A percentile compares a stretch with the other conserved stretches of the same genome.
Evolutionary conservation across 441 rosid genomes (phyloP).

Genomic region (Adansonia rubrostipa): DNA sequence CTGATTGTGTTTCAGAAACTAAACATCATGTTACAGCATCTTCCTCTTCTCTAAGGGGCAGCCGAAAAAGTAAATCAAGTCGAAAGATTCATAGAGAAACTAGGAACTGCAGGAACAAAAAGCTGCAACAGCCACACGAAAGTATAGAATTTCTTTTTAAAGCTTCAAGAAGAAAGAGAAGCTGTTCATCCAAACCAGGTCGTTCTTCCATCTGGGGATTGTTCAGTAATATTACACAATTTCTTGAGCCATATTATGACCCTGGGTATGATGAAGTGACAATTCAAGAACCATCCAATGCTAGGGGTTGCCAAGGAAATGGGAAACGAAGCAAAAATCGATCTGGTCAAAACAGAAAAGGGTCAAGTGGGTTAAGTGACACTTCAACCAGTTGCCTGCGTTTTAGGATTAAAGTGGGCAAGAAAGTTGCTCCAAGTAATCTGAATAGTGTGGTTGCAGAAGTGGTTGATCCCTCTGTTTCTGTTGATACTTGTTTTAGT

Average conservation of each 20-base stretch:
- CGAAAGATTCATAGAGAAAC: slow-evolving; percentile 48
- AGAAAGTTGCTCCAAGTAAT: slow-evolving; percentile 49
- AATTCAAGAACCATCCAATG: slow-evolving; percentile 44
- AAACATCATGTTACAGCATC: slow-evolving; percentile 37
- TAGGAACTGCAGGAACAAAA: slow-evolving; percentile 47
- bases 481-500: slow-evolving; percentile 38
- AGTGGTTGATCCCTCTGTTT: slow-evolving; percentile 43
- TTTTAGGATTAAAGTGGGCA: slow-evolving; percentile 82
- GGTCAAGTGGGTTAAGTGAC: slow-evolving; percentile 42
- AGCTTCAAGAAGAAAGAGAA: slow-evolving; percentile 70
- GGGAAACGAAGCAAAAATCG: slow-evolving; percentile 41
- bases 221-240: slow-evolving; percentile 51
- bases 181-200: slow-evolving; percentile 59
- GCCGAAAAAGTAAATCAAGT: slow-evolving; percentile 47
- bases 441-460: slow-evolving; percentile 44
- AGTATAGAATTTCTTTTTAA: slow-evolving; percentile 44
- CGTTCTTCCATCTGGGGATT: slow-evolving; percentile 79
- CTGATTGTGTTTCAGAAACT: slow-evolving; percentile 50
- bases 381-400: slow-evolving; percentile 60
- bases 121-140: slow-evolving; percentile 40
- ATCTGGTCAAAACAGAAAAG: slow-evolving; percentile 38
- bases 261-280: slow-evolving; percentile 43
- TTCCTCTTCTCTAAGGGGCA: slow-evolving; percentile 53
- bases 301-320: slow-evolving; percentile 40
- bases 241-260: slow-evolving; percentile 45